Evolutionary conservation across 1,284 basidiomycete species (phyloP).

Genomic region (Agaricales sp.): DNA sequence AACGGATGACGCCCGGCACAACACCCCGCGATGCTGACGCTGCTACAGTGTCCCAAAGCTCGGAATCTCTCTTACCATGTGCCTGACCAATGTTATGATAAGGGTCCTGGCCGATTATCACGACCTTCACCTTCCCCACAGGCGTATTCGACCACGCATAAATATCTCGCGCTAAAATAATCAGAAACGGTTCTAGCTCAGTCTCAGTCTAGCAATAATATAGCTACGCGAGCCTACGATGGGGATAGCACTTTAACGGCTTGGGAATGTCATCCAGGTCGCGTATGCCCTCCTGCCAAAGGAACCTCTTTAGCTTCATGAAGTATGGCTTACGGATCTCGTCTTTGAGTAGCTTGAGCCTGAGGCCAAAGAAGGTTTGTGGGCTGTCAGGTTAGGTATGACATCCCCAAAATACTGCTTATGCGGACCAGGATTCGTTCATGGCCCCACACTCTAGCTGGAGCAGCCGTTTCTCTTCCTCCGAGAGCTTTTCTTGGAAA

Average conservation of each 20-base stretch:
- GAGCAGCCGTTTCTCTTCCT: slow-evolving; percentile 48
- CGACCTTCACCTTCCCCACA: slow-evolving; percentile 66
- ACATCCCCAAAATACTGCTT: neutral
- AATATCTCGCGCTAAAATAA: slow-evolving; percentile 51
- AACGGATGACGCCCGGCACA: neutral
- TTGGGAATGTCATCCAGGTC: slow-evolving; percentile 36
- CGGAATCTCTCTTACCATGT: slow-evolving; percentile 38
- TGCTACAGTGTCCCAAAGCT: neutral
- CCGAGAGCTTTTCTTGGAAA: slow-evolving; percentile 41
- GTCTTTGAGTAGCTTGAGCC: slow-evolving; percentile 63
- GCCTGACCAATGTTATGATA: slow-evolving; percentile 63
- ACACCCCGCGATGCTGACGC: too few relatives aligned
- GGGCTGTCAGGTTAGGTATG: slow-evolving; percentile 2
- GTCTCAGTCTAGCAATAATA: neutral
- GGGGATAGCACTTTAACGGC: slow-evolving; percentile 47
- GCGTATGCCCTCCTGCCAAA: slow-evolving; percentile 58
- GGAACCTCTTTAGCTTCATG: slow-evolving; percentile 55
- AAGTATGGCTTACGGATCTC: slow-evolving; percentile 74
- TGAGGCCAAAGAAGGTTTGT: slow-evolving; percentile 16
- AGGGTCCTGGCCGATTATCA: slow-evolving; percentile 76
- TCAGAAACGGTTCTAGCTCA: slow-evolving; percentile 5
- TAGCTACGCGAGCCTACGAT: slow-evolving; percentile 33
- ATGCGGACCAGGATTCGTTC: slow-evolving; percentile 60
- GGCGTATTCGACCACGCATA: slow-evolving; percentile 80
- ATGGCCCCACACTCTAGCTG: slow-evolving; percentile 61